Percentiles rank a stretch among this genome's conserved stretches.
These are phyloP conservation scores for Ambrosia trifida DNA, from an alignment of 129 eudicot genomes.

Conservation along the genomic window DNA sequence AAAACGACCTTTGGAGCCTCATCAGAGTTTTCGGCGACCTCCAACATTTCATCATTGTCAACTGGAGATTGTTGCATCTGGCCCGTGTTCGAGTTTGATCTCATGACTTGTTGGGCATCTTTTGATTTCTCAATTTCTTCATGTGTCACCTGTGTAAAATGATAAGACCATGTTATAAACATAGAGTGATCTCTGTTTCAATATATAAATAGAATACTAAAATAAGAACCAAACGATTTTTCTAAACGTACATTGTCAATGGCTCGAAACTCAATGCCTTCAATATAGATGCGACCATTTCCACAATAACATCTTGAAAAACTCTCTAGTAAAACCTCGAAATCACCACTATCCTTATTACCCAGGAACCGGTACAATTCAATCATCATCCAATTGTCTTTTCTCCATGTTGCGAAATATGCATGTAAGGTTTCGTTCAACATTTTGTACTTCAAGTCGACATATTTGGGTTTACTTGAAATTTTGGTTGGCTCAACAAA, in stretches of 20 bases:
- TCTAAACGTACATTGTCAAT: background rate
- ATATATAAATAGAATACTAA: background rate
- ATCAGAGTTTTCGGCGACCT: background rate
- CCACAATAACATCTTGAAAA: background rate
- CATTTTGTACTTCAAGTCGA: too few species aligned
- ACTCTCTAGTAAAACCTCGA: too few species aligned
- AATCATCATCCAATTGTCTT: too few species aligned
- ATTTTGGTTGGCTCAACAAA: too few species aligned
- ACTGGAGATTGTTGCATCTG: background rate
- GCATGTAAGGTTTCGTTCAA: too few species aligned
- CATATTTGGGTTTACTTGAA: too few species aligned
- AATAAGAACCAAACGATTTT: background rate
- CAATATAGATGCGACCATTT: background rate
- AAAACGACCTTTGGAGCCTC: background rate
- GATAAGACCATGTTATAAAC: background rate
- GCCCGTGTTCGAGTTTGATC: background rate
- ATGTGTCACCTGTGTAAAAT: background rate
- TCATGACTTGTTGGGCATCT: background rate
- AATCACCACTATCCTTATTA: too few species aligned
- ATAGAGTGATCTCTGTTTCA: background rate
- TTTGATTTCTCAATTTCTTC: background rate
- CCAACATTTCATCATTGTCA: background rate
- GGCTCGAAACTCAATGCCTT: constrained; percentile 1
- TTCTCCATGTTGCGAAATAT: too few species aligned
- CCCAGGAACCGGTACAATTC: too few species aligned